Evolutionary conservation across 176 grass and related monocot genomes (phyloP), one percentile per base, ranked within the genome.

Genomic region (Carex littledalei): DNA sequence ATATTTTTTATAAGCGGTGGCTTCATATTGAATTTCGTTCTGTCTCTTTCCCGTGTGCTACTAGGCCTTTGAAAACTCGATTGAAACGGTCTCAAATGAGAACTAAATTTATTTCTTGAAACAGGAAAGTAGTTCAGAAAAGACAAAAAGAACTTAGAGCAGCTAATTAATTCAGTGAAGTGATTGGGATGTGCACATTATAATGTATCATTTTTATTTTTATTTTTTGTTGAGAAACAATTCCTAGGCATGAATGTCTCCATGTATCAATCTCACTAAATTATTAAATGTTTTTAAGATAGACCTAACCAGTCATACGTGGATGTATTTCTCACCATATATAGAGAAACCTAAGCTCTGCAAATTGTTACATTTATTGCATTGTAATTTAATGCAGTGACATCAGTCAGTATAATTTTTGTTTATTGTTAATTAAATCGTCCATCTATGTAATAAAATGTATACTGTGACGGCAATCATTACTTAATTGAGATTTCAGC

Each of bases 11-110:
- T 17, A 41, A 69, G 60, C n/a, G 17, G 39, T 9, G 15, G 13
- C 34, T 41, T 35, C 12, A 13, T 6, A 5, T 5, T 16, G 14
- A 16, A 16, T 12, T 53, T 26, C 26, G 26, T 26, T 29, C 45
- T 54, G 74, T 78, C 74, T 17, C 52, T 78, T 78, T 78, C 52
- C 74, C 74, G 24, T 78, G 74, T 78, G 74, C 14, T 78, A 32
- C 2, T 17, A 18, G 52, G 50, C 22, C 13, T 57, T 78, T 78
- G 74, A 78, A 78, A 78, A 34, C 52, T 32, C 21, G 15, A 78
- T 41, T 43, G 39, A 69, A 70, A 70, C 2, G 34, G 35, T 43
- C 16, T 70, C 4, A 70, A 41, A 35, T 18, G 35, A 70, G 34
- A 6, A 41, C 6, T 24, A 18, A 9, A 14, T 75, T 52, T 57